phyloP scores from a whole-genome alignment of 1,284 basidiomycete genomes.

The Ceratobasidium sp. region DNA sequence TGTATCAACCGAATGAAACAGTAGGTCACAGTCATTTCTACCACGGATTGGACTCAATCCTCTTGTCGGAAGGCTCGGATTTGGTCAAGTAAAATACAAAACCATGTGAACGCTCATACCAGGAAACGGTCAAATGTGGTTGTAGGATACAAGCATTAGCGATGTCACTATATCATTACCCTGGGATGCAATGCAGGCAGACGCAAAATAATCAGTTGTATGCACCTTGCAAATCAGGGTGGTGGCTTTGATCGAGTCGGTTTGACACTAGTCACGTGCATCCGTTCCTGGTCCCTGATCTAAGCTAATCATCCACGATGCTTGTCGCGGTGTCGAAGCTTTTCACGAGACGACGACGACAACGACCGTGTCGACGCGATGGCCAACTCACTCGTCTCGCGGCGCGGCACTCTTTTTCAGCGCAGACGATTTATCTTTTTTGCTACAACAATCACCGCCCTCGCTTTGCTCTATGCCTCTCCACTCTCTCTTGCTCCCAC shows the following conservation, averaged over 20 bases:
- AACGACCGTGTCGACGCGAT: background rate
- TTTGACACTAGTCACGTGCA: background rate
- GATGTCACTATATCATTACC: no score
- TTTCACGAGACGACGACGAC: background rate
- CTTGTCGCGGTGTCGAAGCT: background rate
- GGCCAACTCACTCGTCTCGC: background rate
- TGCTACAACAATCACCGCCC: background rate
- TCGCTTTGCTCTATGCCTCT: constrained; percentile 11
- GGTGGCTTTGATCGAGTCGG: background rate
- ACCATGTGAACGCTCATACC: no score
- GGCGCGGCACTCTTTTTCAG: background rate
- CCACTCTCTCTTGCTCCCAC: background rate
- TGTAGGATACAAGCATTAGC: no score
- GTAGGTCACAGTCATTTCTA: no score
- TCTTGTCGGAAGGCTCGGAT: no score
- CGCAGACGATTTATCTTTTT: constrained; percentile 15
- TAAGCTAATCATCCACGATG: background rate
- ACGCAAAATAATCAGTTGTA: no score
- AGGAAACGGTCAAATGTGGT: no score
- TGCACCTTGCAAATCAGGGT: background rate
- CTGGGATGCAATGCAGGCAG: no score
- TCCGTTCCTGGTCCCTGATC: background rate
- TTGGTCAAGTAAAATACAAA: no score
- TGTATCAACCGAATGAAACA: no score
- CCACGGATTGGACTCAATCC: no score